Conservation (phyloP, 352 stramenopile genomes). For the Saprolegnia diclina region DNA sequence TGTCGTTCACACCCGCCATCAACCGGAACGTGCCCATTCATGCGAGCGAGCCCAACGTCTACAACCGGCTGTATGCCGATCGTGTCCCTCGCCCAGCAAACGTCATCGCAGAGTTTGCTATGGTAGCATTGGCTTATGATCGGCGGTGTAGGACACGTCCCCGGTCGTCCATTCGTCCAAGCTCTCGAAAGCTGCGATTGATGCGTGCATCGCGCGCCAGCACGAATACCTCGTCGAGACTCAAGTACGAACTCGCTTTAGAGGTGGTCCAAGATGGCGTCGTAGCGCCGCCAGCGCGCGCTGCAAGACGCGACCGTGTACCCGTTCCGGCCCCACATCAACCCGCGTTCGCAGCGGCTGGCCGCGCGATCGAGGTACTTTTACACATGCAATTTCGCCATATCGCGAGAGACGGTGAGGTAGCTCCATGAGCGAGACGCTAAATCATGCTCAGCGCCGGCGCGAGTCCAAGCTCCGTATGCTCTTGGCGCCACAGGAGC, state of each 20-base stretch:
- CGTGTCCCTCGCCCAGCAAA: background rate
- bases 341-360: background rate
- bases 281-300: background rate
- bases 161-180: too few relatives aligned
- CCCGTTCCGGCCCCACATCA: constrained; percentile 1
- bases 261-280: background rate
- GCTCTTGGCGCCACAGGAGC: background rate
- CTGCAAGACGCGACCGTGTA: background rate
- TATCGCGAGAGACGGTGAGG: background rate
- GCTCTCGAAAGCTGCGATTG: background rate
- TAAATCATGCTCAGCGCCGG: background rate
- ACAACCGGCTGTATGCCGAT: background rate
- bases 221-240: background rate
- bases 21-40: background rate
- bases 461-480: constrained; percentile 1
- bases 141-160: background rate
- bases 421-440: constrained; percentile 1
- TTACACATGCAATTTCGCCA: background rate
- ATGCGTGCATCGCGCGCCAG: background rate
- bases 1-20: background rate
- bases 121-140: too few relatives aligned
- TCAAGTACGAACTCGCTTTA: background rate
- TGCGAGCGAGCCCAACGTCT: constrained; percentile 4
- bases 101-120: too few relatives aligned
- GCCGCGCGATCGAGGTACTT: background rate